A percentile compares a stretch with the other conserved stretches of the same genome.
phyloP scores from a whole-genome alignment of 2,329 filamentous ascomycete genomes.

The Hymenoscyphus scutula region DNA sequence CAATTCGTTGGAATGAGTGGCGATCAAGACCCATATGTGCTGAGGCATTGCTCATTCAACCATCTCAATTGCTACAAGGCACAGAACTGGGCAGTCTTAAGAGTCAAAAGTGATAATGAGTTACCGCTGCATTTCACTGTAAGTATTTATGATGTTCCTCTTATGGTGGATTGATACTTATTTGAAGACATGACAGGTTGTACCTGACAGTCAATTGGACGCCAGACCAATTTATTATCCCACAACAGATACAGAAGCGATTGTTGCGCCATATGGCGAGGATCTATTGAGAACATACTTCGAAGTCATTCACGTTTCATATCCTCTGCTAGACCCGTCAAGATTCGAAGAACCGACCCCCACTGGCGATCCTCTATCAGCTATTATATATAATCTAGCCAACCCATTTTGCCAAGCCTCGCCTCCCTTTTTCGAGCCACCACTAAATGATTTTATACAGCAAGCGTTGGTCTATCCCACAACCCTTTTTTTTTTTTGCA shows the following conservation, averaged over 20 bases:
- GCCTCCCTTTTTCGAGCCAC: constrained; percentile 15
- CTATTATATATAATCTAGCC: constrained; percentile 30
- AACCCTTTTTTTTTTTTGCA: no score
- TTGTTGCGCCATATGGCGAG: constrained; percentile 23
- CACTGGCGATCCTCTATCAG: constrained; percentile 25
- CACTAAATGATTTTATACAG: constrained; percentile 23
- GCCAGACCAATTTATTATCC: constrained; percentile 28
- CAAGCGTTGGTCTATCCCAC: constrained; percentile 22
- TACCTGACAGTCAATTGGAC: constrained; percentile 29
- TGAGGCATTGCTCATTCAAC: constrained; percentile 32
- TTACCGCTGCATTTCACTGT: constrained; percentile 29
- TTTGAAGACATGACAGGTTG: constrained; percentile 22
- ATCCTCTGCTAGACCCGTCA: constrained; percentile 29
- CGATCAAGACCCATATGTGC: constrained; percentile 31
- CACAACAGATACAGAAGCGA: constrained; percentile 25
- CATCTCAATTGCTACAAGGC: constrained; percentile 30
- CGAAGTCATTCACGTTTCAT: constrained; percentile 28
- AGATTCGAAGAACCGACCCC: constrained; percentile 20
- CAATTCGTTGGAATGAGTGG: constrained; percentile 31
- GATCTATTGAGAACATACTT: constrained; percentile 28
- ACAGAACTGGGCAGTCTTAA: constrained; percentile 28
- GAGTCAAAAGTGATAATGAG: constrained; percentile 26
- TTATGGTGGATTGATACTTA: background rate
- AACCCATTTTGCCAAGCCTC: constrained; percentile 26
- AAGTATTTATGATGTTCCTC: constrained; percentile 1